These are phyloP conservation scores for Globisporangium spinosum DNA, from an alignment of 352 stramenopile genomes.

Conservation along the genomic window DNA sequence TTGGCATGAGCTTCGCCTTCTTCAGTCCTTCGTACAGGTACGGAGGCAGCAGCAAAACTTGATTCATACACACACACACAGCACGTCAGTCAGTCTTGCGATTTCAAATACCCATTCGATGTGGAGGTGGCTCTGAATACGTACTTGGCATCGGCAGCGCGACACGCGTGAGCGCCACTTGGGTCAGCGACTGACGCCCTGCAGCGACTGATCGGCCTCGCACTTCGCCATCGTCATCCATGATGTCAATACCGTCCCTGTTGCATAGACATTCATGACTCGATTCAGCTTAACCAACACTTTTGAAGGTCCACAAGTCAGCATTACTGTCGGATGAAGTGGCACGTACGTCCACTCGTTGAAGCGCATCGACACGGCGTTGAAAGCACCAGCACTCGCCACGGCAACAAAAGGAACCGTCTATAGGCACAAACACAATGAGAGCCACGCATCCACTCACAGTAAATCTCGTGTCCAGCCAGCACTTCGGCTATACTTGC, in stretches of 20 bases:
- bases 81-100: slow-evolving; percentile 1
- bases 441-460: not conserved
- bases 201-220: slow-evolving; percentile 74
- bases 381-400: slow-evolving; percentile 76
- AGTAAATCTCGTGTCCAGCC: not conserved
- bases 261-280: not conserved
- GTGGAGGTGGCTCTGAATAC: not conserved
- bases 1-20: slow-evolving; percentile 70
- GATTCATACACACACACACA: not conserved
- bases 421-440: slow-evolving; percentile 27
- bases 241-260: slow-evolving; percentile 82
- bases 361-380: slow-evolving; percentile 87
- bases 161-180: slow-evolving; percentile 77
- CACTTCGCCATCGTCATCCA: slow-evolving; percentile 74
- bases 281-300: not conserved
- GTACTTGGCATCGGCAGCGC: slow-evolving; percentile 78
- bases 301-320: not conserved
- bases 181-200: slow-evolving; percentile 71
- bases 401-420: slow-evolving; percentile 85
- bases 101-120: too few species aligned
- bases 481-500: not conserved
- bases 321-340: not conserved
- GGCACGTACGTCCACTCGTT: slow-evolving; percentile 75
- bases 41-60: slow-evolving; percentile 75
- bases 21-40: slow-evolving; percentile 81